phyloP scores from a whole-genome alignment of 2,329 filamentous ascomycete species.

The Trichoderma oligosporum region DNA sequence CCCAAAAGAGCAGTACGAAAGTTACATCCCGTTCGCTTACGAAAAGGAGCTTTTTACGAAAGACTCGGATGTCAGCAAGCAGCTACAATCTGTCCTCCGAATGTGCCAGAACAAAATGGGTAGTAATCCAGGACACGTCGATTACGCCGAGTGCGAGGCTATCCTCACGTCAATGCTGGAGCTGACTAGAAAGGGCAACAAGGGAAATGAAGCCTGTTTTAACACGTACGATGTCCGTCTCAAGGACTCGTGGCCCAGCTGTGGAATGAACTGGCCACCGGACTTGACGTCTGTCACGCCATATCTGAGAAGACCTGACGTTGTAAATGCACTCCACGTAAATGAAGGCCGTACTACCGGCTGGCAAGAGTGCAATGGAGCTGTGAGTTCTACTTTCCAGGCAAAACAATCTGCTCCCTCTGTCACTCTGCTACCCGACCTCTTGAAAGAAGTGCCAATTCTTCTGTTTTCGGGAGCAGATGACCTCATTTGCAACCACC shows the following conservation, averaged over 20 bases:
- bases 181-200: conserved; percentile 55
- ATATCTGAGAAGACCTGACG: conserved; percentile 80
- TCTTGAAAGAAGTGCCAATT: conserved; percentile 73
- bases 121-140: conserved; percentile 50
- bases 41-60: conserved; percentile 68
- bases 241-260: conserved; percentile 73
- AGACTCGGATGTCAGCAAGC: conserved; percentile 59
- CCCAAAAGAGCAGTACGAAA: conserved; percentile 80
- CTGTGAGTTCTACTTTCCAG: conserved; percentile 69
- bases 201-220: conserved; percentile 61
- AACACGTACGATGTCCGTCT: conserved; percentile 98
- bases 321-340: conserved; percentile 76
- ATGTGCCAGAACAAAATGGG: conserved; percentile 64
- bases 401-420: conserved; percentile 69
- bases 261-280: conserved; percentile 97
- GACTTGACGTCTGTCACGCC: conserved; percentile 74
- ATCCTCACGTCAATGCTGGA: conserved; percentile 71
- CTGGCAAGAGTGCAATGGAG: conserved; percentile 85
- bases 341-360: conserved; percentile 76
- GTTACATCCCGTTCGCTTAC: conserved; percentile 80
- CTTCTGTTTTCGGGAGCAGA: conserved; percentile 90
- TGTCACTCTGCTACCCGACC: conserved; percentile 68
- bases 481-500: conserved; percentile 94
- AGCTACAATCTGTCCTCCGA: conserved; percentile 65
- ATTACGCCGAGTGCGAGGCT: conserved; percentile 67